Conservation (phyloP, 257 asterid genomes). For the Apocynum venetum region DNA sequence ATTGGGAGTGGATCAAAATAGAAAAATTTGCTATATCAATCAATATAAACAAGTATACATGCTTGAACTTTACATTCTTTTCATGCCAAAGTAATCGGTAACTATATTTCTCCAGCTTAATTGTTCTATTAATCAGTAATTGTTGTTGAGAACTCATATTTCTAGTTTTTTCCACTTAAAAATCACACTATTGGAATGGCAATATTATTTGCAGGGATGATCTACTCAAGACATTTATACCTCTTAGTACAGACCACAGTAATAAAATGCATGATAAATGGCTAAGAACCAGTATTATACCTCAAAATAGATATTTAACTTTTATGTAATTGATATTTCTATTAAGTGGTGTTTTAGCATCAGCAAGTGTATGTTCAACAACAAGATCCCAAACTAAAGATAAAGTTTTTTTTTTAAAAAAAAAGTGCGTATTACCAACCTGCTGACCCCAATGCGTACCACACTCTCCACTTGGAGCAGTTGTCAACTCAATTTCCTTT, state of each 20-base stretch:
- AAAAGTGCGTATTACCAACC: slow-evolving; percentile 40
- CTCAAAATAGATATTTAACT: neutral
- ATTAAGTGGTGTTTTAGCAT: neutral
- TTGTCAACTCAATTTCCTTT: slow-evolving; percentile 67
- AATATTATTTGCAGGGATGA: neutral
- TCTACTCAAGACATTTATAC: neutral
- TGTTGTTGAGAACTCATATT: neutral
- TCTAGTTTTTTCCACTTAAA: neutral
- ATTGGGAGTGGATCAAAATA: neutral
- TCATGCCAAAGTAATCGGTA: neutral
- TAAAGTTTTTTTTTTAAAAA: neutral
- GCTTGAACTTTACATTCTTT: neutral
- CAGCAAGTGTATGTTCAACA: neutral
- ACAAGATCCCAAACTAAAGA: neutral
- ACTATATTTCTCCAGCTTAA: neutral
- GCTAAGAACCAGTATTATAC: neutral
- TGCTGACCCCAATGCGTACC: slow-evolving; percentile 99
- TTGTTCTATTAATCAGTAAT: neutral
- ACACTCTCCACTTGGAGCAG: slow-evolving; percentile 68
- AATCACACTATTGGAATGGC: neutral
- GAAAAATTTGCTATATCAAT: neutral
- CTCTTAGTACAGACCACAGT: neutral
- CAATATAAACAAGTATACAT: neutral
- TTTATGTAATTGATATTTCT: neutral
- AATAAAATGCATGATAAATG: neutral